These are phyloP conservation scores for Torulaspora delbrueckii DNA, from an alignment of 805 yeast species.

Conservation along the genomic window DNA sequence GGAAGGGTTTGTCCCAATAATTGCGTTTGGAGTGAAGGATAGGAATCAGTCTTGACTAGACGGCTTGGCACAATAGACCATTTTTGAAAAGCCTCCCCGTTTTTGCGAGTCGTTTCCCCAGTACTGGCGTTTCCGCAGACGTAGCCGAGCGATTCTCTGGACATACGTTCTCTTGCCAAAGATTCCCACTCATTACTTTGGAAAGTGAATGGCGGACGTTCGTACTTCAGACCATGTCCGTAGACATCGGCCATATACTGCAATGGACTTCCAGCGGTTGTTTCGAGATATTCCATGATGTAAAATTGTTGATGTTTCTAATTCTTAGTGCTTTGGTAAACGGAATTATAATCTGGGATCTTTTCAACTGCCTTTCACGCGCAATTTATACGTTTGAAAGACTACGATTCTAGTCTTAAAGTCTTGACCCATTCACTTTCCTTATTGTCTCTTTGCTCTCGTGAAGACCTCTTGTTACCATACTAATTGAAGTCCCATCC, in stretches of 20 bases:
- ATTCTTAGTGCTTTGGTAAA: background rate
- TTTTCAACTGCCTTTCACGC: background rate
- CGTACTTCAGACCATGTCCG: slow-evolving; percentile 13
- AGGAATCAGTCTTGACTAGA: slow-evolving; percentile 11
- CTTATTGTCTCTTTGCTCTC: background rate
- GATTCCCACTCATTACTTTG: slow-evolving; percentile 13
- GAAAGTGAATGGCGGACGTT: slow-evolving; percentile 16
- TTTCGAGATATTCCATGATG: slow-evolving; percentile 12
- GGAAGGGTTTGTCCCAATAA: slow-evolving; percentile 20
- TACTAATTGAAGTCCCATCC: background rate
- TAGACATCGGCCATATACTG: slow-evolving; percentile 16
- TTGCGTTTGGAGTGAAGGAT: slow-evolving; percentile 9
- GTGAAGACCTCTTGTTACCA: background rate
- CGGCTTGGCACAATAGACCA: slow-evolving; percentile 15
- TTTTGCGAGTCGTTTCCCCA: slow-evolving; percentile 13
- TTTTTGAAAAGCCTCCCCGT: slow-evolving; percentile 13
- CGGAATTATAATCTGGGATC: no score
- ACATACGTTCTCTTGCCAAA: slow-evolving; percentile 16
- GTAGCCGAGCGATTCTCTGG: slow-evolving; percentile 13
- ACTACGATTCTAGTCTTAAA: background rate
- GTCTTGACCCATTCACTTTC: background rate
- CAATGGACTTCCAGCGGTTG: slow-evolving; percentile 12
- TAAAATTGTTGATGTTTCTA: background rate
- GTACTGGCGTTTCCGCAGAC: slow-evolving; percentile 16
- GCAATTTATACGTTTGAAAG: background rate